These are phyloP conservation scores for Oryza meridionalis DNA, from an alignment of 176 grass and related monocot species.

Conservation along the genomic window DNA sequence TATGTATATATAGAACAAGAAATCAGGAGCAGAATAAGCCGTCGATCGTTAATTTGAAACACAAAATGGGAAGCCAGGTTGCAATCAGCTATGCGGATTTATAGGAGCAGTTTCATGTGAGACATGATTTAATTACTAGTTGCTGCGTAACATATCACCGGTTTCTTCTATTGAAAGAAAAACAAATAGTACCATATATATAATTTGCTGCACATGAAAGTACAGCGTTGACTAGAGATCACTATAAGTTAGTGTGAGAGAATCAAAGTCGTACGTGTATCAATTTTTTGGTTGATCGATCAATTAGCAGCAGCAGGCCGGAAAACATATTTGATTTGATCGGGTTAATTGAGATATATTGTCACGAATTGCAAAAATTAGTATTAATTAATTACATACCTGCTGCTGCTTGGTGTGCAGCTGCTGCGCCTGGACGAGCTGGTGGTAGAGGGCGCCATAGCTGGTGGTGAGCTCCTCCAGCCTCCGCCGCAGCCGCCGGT, in stretches of 20 bases:
- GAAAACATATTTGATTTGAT: not conserved
- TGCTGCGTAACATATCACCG: not conserved
- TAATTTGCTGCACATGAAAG: not conserved
- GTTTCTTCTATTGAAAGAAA: not conserved
- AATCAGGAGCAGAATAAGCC: not conserved
- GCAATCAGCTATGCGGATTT: not conserved
- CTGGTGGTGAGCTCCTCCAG: conserved; percentile 51
- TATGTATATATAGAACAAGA: not conserved
- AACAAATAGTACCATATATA: not conserved
- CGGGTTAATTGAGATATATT: not conserved
- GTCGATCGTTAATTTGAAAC: not conserved
- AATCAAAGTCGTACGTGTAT: not conserved
- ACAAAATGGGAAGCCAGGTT: not conserved
- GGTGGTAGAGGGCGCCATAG: conserved; percentile 41
- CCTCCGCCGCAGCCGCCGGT: conserved; percentile 48
- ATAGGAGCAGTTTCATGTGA: not conserved
- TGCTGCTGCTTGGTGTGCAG: not conserved
- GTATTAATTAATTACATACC: not conserved
- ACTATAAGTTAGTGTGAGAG: not conserved
- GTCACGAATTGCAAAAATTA: not conserved
- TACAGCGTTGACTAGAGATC: not conserved
- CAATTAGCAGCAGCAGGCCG: not conserved
- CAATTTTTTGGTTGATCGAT: not conserved
- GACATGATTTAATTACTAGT: not conserved
- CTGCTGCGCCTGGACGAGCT: conserved; percentile 42